Evolutionary conservation across 805 yeast species (phyloP).

Genomic region (Candida awuae): DNA sequence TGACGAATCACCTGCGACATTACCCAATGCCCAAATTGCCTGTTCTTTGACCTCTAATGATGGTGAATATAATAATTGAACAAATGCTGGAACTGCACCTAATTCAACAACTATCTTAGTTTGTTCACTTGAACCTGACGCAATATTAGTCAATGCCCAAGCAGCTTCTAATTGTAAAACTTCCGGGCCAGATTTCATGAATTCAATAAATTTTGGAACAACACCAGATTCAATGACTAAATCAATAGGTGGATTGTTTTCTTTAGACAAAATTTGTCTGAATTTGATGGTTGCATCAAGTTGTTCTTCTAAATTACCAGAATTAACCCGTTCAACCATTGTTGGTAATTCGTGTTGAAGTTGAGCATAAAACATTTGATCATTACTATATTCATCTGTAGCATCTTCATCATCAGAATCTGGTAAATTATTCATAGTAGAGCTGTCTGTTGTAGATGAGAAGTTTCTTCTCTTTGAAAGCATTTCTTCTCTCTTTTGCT

Average conservation of each 20-base stretch:
- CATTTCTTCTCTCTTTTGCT: conserved; percentile 93
- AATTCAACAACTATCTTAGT: conserved; percentile 86
- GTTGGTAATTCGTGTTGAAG: conserved; percentile 66
- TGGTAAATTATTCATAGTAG: conserved; percentile 8
- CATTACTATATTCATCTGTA: conserved; percentile 32
- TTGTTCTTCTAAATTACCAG: conserved; percentile 70
- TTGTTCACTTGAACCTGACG: conserved; percentile 86
- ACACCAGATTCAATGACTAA: conserved; percentile 89
- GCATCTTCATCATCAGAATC: conserved; percentile 44
- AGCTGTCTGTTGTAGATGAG: conserved; percentile 24
- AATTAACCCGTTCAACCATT: conserved; percentile 74
- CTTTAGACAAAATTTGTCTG: conserved; percentile 88
- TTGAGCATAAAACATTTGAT: conserved; percentile 35
- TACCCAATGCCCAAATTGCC: conserved; percentile 98
- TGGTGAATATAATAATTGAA: conserved; percentile 67
- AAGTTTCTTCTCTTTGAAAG: conserved; percentile 89
- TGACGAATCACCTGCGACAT: conserved; percentile 96
- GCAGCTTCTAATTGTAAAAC: conserved; percentile 95
- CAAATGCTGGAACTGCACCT: conserved; percentile 90
- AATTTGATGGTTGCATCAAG: conserved; percentile 85
- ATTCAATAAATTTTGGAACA: conserved; percentile 81
- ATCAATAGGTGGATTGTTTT: conserved; percentile 94
- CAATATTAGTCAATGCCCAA: conserved; percentile 98
- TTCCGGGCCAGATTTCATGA: conserved; percentile 74
- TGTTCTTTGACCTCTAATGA: conserved; percentile 94